These are phyloP conservation scores for Phytophthora chlamydospora DNA, from an alignment of 352 stramenopile species.

Conservation along the genomic window DNA sequence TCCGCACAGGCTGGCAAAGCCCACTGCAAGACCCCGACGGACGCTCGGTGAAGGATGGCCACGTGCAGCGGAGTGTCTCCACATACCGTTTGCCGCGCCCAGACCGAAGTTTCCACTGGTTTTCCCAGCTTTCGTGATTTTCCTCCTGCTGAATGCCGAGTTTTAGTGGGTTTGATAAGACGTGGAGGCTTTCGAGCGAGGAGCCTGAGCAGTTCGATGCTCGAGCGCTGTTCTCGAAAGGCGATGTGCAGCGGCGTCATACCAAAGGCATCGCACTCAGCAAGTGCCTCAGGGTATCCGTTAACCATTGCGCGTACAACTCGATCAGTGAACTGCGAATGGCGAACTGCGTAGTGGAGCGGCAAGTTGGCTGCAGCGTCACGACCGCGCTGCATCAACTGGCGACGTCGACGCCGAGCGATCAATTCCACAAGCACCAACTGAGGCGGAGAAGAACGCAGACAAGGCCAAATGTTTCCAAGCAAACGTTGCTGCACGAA, in stretches of 20 bases:
- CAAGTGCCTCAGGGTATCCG: slow-evolving; percentile 49
- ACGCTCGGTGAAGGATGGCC: slow-evolving; percentile 36
- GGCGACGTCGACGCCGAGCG: slow-evolving; percentile 48
- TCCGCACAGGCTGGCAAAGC: slow-evolving; percentile 10
- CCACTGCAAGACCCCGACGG: slow-evolving; percentile 54
- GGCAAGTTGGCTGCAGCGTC: slow-evolving; percentile 50
- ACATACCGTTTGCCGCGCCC: slow-evolving; percentile 29
- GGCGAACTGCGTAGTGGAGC: slow-evolving; percentile 62
- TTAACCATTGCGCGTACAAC: slow-evolving; percentile 48
- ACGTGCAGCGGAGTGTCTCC: slow-evolving; percentile 51
- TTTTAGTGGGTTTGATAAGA: background rate
- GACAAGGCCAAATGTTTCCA: slow-evolving; percentile 54
- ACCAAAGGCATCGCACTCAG: slow-evolving; percentile 50
- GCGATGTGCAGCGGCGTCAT: slow-evolving; percentile 72
- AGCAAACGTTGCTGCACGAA: slow-evolving; percentile 51
- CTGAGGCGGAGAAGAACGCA: slow-evolving; percentile 33
- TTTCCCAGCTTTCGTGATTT: background rate
- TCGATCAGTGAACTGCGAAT: slow-evolving; percentile 36
- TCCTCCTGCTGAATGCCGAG: background rate
- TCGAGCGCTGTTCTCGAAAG: slow-evolving; percentile 45
- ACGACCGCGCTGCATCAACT: slow-evolving; percentile 56
- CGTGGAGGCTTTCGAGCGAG: slow-evolving; percentile 25
- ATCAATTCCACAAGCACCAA: slow-evolving; percentile 58
- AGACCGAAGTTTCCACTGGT: slow-evolving; percentile 14
- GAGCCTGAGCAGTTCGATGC: slow-evolving; percentile 30